These are phyloP conservation scores for Phialophora chinensis DNA, from an alignment of 2,329 filamentous ascomycete species.

Conservation along the genomic window DNA sequence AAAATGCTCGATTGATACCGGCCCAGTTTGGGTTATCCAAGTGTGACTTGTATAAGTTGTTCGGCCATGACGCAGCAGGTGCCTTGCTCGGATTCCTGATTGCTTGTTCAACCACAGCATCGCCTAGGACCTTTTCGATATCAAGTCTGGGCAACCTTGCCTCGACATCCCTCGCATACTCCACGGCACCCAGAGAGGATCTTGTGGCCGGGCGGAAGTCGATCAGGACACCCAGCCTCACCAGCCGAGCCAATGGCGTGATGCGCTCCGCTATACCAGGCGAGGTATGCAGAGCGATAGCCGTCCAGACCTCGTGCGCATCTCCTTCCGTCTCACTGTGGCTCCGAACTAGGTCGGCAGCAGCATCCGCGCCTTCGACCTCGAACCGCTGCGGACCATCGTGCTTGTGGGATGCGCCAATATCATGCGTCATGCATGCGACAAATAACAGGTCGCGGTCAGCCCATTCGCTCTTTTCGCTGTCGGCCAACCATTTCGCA, in stretches of 20 bases:
- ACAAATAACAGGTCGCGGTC: slow-evolving; percentile 39
- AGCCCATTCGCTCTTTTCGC: slow-evolving; percentile 33
- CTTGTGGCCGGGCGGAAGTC: slow-evolving; percentile 47
- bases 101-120: slow-evolving; percentile 52
- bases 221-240: slow-evolving; percentile 47
- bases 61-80: slow-evolving; percentile 47
- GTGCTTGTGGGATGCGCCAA: slow-evolving; percentile 41
- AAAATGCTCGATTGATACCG: slow-evolving; percentile 42
- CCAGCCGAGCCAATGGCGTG: slow-evolving; percentile 46
- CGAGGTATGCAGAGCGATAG: slow-evolving; percentile 54
- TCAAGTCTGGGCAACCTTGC: slow-evolving; percentile 44
- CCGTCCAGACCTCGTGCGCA: slow-evolving; percentile 53
- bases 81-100: slow-evolving; percentile 48
- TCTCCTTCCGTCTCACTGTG: slow-evolving; percentile 29
- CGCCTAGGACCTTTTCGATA: slow-evolving; percentile 53
- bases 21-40: slow-evolving; percentile 38
- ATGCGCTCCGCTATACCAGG: slow-evolving; percentile 54
- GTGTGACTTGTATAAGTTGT: slow-evolving; percentile 40
- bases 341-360: slow-evolving; percentile 43
- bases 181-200: slow-evolving; percentile 31
- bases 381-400: slow-evolving; percentile 51
- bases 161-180: slow-evolving; percentile 37
- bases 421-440: slow-evolving; percentile 47
- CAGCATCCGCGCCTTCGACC: slow-evolving; percentile 54
- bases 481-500: slow-evolving; percentile 37